Base-by-base conservation (phyloP, 2,329 filamentous ascomycete genomes). In the Geosmithia morbida region DNA sequence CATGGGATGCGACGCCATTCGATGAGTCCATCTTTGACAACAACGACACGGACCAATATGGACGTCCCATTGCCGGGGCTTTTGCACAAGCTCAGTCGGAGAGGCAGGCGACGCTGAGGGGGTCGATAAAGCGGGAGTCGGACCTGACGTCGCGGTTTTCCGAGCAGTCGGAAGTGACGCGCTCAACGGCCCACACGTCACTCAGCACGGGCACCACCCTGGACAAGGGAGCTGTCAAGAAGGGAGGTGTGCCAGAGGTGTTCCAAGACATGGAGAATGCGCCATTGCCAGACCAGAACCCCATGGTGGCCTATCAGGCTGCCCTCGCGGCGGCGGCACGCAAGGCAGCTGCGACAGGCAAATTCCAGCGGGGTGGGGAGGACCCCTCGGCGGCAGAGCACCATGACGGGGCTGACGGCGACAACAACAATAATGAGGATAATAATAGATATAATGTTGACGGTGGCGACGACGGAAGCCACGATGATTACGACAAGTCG, bases 281-380 rank as follows among this genome's bases (percentile, higher is more conserved):
- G 30, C 46, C 47, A n/a, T 41, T 48, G 6, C 51, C 47, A 8
- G n/a, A 18, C 19, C 46, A 49, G 14, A 54, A 57, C 30, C 50
- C 56, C 26, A 64, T 68, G 48, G 79, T 79, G 41, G 83, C 79
- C 1, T 90, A 96, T 56, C 88, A 95, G 58, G 83, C 83, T 46
- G 87, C 88, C 1, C 71, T 97, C 4, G 87, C 87, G 2, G 82
- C 85, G 44, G 90, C 88, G 7, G 84, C 87, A 10, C 81, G 83
- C 51, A 74, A 83, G 58, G 87, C 88, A 6, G 83, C 80, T 19
- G 79, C 79, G 1, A 82, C 81, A 39, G 87, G 87, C 2, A 82
- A 85, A 48, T 90, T 94, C 54, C 70, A 77, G 16, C 74, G 86
- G 14, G 72, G 76, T 19, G 48, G 33, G 33, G 33, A 37, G 33